Conservation (phyloP, 768 basidiomycete genomes). For the Boletales sp. region DNA sequence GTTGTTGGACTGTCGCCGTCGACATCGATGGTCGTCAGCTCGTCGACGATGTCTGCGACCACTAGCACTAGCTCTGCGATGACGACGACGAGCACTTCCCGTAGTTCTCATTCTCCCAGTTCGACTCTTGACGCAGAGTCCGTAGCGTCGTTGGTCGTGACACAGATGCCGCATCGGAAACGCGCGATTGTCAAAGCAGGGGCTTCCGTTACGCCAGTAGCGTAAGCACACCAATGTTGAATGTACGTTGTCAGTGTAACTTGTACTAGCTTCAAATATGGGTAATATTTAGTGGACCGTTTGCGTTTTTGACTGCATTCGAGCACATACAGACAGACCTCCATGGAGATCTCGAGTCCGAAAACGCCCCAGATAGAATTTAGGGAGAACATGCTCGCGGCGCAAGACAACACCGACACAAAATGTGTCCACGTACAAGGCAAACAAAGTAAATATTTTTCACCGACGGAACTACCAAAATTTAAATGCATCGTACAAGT, state of each 20-base stretch:
- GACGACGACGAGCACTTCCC: background rate
- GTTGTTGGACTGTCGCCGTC: conserved; percentile 10
- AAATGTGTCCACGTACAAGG: no score
- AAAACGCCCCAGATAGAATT: no score
- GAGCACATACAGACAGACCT: no score
- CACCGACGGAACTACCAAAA: no score
- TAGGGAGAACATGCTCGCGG: no score
- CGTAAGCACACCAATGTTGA: background rate
- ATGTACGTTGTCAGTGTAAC: background rate
- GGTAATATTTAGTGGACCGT: no score
- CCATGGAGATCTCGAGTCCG: no score
- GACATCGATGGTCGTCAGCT: background rate
- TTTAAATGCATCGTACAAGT: background rate
- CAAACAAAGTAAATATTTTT: no score
- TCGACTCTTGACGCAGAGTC: conserved; percentile 10
- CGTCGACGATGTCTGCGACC: conserved; percentile 1
- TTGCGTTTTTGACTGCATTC: no score
- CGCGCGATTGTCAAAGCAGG: background rate
- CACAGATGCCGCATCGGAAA: background rate
- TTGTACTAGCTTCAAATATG: no score
- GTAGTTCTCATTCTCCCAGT: conserved; percentile 5
- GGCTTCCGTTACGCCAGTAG: background rate
- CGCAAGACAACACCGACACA: no score
- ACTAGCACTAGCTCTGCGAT: background rate
- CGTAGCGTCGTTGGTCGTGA: conserved; percentile 20